These are phyloP conservation scores for Blastocystis sp. DNA, from an alignment of 352 stramenopile genomes.

Conservation along the genomic window DNA sequence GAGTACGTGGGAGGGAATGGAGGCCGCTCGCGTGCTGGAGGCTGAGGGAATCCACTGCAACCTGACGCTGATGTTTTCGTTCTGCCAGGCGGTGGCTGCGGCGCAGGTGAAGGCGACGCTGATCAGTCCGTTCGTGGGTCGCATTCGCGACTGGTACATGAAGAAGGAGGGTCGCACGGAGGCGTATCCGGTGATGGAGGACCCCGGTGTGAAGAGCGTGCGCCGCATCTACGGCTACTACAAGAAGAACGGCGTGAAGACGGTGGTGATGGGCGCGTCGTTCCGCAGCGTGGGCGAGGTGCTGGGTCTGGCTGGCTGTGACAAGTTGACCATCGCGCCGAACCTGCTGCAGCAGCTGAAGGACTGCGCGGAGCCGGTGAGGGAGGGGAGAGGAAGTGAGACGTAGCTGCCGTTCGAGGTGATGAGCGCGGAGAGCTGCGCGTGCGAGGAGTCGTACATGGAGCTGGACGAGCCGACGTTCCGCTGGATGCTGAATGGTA, in stretches of 20 bases:
- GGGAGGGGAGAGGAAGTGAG: not conserved
- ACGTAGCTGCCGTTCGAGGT: constrained; percentile 44
- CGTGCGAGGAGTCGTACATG: constrained; percentile 69
- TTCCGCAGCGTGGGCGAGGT: constrained; percentile 93
- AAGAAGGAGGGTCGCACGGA: constrained; percentile 77
- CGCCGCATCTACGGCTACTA: constrained; percentile 95
- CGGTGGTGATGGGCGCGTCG: constrained; percentile 84
- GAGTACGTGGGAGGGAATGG: constrained; percentile 83
- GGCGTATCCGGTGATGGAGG: constrained; percentile 79
- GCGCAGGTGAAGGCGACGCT: constrained; percentile 85
- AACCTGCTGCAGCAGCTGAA: constrained; percentile 81
- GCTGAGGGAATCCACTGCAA: constrained; percentile 93
- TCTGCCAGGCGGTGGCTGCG: constrained; percentile 83
- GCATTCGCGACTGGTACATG: constrained; percentile 88
- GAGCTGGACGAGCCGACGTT: constrained; percentile 82
- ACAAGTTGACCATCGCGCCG: constrained; percentile 91
- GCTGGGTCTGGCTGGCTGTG: constrained; percentile 83
- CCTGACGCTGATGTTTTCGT: constrained; percentile 93
- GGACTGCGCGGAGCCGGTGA: constrained; percentile 65
- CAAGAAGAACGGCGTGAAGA: constrained; percentile 90
- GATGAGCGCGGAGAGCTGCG: constrained; percentile 58
- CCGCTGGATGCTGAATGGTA: constrained; percentile 85
- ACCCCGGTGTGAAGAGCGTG: constrained; percentile 88
- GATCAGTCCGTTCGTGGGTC: constrained; percentile 87
- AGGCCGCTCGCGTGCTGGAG: constrained; percentile 85